phyloP scores from a whole-genome alignment of 768 basidiomycete species.

The Xerocomus potaroensis region DNA sequence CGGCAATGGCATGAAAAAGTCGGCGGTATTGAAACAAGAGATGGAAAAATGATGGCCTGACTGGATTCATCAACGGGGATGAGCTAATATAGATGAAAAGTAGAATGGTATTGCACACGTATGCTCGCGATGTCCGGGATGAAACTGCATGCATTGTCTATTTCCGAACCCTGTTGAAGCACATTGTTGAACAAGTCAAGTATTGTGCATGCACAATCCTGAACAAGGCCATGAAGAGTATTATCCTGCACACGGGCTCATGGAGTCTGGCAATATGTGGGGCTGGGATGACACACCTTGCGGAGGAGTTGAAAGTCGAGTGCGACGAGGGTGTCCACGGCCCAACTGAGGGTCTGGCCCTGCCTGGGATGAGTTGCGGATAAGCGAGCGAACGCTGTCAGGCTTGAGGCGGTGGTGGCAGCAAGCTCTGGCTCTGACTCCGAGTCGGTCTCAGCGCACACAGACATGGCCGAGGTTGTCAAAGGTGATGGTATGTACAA shows the following conservation, averaged over 20 bases:
- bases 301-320: constrained; percentile 30
- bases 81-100: background rate
- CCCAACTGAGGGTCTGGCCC: constrained; percentile 19
- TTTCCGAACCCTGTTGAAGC: constrained; percentile 7
- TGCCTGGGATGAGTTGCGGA: constrained; percentile 9
- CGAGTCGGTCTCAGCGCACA: constrained; percentile 52
- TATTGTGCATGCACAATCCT: constrained; percentile 32
- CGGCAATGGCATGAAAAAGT: constrained; percentile 43
- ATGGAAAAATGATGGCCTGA: constrained; percentile 28
- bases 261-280: background rate
- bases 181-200: constrained; percentile 28
- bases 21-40: constrained; percentile 51
- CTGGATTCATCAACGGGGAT: constrained; percentile 18
- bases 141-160: constrained; percentile 4
- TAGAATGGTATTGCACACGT: constrained; percentile 13
- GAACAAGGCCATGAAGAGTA: constrained; percentile 31
- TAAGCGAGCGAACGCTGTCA: constrained; percentile 17
- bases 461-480: constrained; percentile 25
- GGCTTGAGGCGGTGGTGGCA: constrained; percentile 12
- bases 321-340: constrained; percentile 20
- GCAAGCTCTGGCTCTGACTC: constrained; percentile 40
- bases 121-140: constrained; percentile 14
- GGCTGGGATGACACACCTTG: constrained; percentile 15
- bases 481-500: background rate
- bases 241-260: constrained; percentile 27